A percentile compares a stretch with the other conserved stretches of the same genome.
phyloP scores from a whole-genome alignment of 176 grass and related monocot species.

The Calamus simplicifolius region DNA sequence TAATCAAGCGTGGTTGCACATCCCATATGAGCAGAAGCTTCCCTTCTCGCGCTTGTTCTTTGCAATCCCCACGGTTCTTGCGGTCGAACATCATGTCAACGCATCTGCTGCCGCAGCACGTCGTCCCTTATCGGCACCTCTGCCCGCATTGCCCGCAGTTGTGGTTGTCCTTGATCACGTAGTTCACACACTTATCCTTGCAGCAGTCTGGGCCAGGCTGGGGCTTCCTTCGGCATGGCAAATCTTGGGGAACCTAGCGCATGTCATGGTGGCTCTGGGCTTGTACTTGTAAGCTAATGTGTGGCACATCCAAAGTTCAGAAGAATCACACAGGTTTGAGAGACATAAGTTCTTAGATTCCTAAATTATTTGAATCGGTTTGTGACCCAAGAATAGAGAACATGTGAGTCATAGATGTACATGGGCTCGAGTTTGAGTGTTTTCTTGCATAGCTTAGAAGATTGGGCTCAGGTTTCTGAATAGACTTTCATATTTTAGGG shows the following conservation, averaged over 20 bases:
- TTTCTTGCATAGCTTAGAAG: too few relatives aligned
- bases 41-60: neutral
- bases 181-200: constrained; percentile 28
- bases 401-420: too few relatives aligned
- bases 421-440: too few relatives aligned
- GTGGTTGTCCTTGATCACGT: constrained; percentile 3
- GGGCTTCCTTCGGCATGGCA: constrained; percentile 27
- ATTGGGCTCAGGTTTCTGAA: too few relatives aligned
- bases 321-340: too few relatives aligned
- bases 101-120: constrained; percentile 32
- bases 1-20: too few relatives aligned
- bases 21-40: neutral
- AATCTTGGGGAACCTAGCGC: neutral
- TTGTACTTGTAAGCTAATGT: too few relatives aligned
- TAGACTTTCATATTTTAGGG: too few relatives aligned
- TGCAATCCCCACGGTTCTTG: constrained; percentile 22
- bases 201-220: constrained; percentile 25
- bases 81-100: constrained; percentile 14
- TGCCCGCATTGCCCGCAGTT: constrained; percentile 34
- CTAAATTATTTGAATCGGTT: too few relatives aligned
- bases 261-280: neutral
- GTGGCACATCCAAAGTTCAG: too few relatives aligned
- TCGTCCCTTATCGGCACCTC: constrained; percentile 13
- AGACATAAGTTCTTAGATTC: too few relatives aligned
- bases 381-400: too few relatives aligned